Percentiles rank a stretch among this genome's conserved stretches.
Conservation (phyloP, 179 eudicot genomes). For the Beta macrorhiza region DNA sequence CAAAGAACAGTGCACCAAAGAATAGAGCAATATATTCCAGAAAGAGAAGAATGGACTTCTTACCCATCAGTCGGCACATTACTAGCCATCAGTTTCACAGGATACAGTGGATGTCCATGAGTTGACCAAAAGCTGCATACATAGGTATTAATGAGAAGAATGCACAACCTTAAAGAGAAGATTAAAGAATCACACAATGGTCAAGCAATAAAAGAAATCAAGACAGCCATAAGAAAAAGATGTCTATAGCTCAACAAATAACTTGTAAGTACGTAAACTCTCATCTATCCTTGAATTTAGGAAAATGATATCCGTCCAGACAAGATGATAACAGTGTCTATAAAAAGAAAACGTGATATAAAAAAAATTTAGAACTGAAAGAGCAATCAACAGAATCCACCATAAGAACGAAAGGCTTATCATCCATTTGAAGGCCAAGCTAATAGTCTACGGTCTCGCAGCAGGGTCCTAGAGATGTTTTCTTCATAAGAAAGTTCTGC, state of each 20-base stretch:
- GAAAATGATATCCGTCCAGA: background rate
- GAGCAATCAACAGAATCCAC: background rate
- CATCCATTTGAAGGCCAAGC: background rate
- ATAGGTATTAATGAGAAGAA: background rate
- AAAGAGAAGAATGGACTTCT: conserved; percentile 25
- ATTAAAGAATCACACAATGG: background rate
- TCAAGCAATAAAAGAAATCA: background rate
- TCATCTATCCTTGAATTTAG: too few relatives aligned
- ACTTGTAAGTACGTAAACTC: background rate
- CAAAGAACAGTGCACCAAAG: background rate
- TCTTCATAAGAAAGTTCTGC: too few relatives aligned
- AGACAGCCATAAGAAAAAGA: background rate
- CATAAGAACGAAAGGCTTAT: background rate
- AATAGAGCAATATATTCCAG: background rate
- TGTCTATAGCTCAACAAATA: background rate
- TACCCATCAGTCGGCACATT: conserved; percentile 80
- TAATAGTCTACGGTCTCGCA: background rate
- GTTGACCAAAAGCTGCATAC: conserved; percentile 79
- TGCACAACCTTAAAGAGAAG: conserved; percentile 1
- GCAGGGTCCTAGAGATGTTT: too few relatives aligned
- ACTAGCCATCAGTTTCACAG: conserved; percentile 70
- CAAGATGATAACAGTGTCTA: background rate
- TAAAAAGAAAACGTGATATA: background rate
- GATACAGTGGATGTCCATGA: conserved; percentile 56
- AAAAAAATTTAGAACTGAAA: background rate